phyloP scores from a whole-genome alignment of 2,329 filamentous ascomycete genomes.

The Beauveria varroae region DNA sequence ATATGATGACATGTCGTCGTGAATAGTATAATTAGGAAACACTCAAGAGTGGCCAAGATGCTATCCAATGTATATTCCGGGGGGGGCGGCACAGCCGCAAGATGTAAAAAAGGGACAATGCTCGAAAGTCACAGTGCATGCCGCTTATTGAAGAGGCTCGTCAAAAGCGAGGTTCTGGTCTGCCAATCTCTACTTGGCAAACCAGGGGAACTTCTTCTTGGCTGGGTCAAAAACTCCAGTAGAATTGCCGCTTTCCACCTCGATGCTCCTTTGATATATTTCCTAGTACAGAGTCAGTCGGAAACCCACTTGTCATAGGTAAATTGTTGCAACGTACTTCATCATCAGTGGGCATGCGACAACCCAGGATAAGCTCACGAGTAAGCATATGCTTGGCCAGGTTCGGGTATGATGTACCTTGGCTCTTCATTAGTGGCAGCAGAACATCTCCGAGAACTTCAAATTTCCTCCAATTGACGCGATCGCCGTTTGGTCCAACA shows the following conservation, averaged over 20 bases:
- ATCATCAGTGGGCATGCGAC: slow-evolving; percentile 74
- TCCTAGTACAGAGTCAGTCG: slow-evolving; percentile 35
- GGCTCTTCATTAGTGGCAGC: slow-evolving; percentile 83
- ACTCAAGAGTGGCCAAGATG: not conserved
- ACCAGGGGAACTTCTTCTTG: slow-evolving; percentile 63
- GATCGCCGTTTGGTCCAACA: slow-evolving; percentile 61
- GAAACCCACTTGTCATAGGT: no score
- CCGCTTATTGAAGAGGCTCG: not conserved
- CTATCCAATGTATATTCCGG: not conserved
- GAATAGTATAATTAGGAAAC: not conserved
- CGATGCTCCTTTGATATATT: slow-evolving; percentile 54
- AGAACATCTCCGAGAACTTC: slow-evolving; percentile 92
- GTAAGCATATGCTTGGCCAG: slow-evolving; percentile 62
- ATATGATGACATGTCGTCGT: slow-evolving; percentile 5
- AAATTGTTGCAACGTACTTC: slow-evolving; percentile 54
- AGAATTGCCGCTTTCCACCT: slow-evolving; percentile 46
- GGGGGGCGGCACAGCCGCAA: slow-evolving; percentile 3
- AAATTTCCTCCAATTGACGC: slow-evolving; percentile 98
- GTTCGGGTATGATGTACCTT: slow-evolving; percentile 73
- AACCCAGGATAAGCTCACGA: slow-evolving; percentile 70
- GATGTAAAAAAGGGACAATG: not conserved
- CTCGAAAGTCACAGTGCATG: not conserved
- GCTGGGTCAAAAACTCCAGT: slow-evolving; percentile 35
- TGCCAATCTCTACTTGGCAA: slow-evolving; percentile 38
- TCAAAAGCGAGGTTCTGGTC: not conserved